Evolutionary conservation across 257 asterid genomes (phyloP).

Genomic region (Nicotiana knightiana): DNA sequence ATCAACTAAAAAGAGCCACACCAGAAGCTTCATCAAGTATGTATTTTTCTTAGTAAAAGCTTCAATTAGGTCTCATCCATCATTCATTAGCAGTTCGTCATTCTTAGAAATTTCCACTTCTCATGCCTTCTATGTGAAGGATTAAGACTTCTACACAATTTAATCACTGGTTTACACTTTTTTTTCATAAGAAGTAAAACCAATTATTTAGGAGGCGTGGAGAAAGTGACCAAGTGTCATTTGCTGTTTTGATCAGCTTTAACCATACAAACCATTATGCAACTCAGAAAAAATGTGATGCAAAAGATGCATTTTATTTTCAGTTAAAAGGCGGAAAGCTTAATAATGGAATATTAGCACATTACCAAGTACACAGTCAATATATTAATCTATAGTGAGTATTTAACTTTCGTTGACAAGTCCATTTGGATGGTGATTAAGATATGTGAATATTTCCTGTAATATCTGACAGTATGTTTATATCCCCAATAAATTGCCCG

Average conservation of each 20-base stretch:
- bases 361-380: not conserved
- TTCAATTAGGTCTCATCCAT: not conserved
- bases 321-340: not conserved
- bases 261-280: not conserved
- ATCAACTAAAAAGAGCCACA: constrained; percentile 61
- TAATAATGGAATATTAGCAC: not conserved
- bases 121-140: not conserved
- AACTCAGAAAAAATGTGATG: not conserved
- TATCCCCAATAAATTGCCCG: not conserved
- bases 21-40: constrained; percentile 70
- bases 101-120: not conserved
- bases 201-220: not conserved
- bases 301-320: not conserved
- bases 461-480: not conserved
- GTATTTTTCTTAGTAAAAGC: constrained; percentile 18
- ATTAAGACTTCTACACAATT: too few relatives aligned
- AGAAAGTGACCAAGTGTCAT: not conserved
- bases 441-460: not conserved
- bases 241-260: not conserved
- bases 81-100: not conserved
- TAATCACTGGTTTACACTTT: not conserved
- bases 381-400: not conserved
- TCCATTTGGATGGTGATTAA: not conserved
- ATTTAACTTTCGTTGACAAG: not conserved
- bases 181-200: not conserved